Conservation (phyloP, 352 stramenopile genomes). For the Globisporangium irregulare region DNA sequence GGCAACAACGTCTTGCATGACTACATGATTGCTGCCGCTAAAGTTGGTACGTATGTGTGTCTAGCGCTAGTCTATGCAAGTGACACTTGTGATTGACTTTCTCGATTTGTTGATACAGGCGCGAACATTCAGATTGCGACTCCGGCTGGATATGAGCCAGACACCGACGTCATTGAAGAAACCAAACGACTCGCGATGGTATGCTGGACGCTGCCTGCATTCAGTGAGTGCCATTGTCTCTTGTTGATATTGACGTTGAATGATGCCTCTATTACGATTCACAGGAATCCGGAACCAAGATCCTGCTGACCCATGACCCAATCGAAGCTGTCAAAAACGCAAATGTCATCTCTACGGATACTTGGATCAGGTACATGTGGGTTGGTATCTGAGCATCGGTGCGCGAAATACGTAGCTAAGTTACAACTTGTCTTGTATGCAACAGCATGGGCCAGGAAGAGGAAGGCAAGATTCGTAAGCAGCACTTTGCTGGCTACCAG, state of each 20-base stretch:
- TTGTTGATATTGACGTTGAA: not conserved
- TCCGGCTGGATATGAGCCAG: conserved; percentile 90
- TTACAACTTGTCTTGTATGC: not conserved
- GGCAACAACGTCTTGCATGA: conserved; percentile 98
- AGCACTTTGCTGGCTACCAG: conserved; percentile 95
- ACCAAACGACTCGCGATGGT: conserved; percentile 84
- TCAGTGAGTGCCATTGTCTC: not conserved
- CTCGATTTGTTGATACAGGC: conserved; percentile 16
- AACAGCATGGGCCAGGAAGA: conserved; percentile 92
- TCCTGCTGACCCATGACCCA: conserved; percentile 88
- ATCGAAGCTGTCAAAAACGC: conserved; percentile 91
- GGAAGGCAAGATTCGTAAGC: conserved; percentile 91
- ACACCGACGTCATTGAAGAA: conserved; percentile 88
- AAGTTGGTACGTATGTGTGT: conserved; percentile 54
- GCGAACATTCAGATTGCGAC: conserved; percentile 95
- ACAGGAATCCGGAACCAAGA: conserved; percentile 57
- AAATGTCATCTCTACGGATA: conserved; percentile 97
- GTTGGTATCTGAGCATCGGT: not conserved
- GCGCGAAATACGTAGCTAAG: not conserved
- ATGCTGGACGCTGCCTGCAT: not conserved
- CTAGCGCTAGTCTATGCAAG: not conserved
- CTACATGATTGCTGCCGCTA: conserved; percentile 94
- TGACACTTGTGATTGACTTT: not conserved
- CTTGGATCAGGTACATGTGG: conserved; percentile 87
- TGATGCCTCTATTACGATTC: not conserved